phyloP scores from a whole-genome alignment of 306 rosid genomes.

The Elaeagnus macrophylla region DNA sequence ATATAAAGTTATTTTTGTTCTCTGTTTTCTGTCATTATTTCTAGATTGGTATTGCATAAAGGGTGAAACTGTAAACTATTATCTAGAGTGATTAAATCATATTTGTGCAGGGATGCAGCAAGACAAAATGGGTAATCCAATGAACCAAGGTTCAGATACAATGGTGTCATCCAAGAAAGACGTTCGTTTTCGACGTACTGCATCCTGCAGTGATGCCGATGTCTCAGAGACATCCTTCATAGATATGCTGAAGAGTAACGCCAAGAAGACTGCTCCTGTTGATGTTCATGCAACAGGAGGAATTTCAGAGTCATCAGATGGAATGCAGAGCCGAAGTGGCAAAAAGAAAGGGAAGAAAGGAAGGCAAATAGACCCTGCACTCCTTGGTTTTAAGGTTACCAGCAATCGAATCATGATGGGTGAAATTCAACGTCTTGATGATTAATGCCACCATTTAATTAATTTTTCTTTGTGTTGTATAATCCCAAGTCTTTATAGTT shows the following conservation, averaged over 20 bases:
- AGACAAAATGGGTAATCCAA: slow-evolving; percentile 20
- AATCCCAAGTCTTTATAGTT: too few relatives aligned
- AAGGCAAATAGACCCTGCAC: slow-evolving; percentile 67
- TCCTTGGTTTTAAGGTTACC: slow-evolving; percentile 64
- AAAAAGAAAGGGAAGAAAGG: slow-evolving; percentile 78
- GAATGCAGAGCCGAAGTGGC: slow-evolving; percentile 35
- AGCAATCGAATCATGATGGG: slow-evolving; percentile 75
- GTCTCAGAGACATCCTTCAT: slow-evolving; percentile 60
- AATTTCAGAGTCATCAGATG: slow-evolving; percentile 34
- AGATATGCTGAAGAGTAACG: slow-evolving; percentile 57
- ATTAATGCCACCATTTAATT: slow-evolving; percentile 13
- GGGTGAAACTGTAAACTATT: background rate
- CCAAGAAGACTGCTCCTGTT: slow-evolving; percentile 37
- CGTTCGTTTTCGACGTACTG: slow-evolving; percentile 36
- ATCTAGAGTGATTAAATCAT: background rate
- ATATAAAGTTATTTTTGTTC: background rate
- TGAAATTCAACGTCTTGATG: slow-evolving; percentile 61
- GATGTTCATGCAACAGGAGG: slow-evolving; percentile 28
- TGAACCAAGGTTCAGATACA: slow-evolving; percentile 26
- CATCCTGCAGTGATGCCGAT: slow-evolving; percentile 48
- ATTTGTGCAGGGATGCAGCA: slow-evolving; percentile 31
- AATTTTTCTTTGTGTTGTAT: slow-evolving; percentile 2
- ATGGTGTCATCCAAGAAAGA: slow-evolving; percentile 44
- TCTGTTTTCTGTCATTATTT: background rate
- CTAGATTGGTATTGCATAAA: background rate